phyloP scores from a whole-genome alignment of 73 alveolate species.

The Durusdinium trenchii region DNA sequence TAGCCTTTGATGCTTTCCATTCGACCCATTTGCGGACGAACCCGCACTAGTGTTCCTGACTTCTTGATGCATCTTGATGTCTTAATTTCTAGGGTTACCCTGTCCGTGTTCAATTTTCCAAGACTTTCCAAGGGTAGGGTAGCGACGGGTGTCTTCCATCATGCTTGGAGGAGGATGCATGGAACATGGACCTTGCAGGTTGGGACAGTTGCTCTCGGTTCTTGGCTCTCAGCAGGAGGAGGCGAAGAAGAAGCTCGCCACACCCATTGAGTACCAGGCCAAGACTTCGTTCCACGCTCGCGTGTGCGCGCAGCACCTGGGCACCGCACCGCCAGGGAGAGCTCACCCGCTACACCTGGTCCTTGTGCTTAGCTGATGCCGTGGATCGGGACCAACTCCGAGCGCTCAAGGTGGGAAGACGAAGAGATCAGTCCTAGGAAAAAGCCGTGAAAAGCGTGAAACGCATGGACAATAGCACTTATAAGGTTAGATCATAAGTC shows the following conservation, averaged over 20 bases:
- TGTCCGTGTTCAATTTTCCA: background rate
- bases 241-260: slow-evolving; percentile 58
- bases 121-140: background rate
- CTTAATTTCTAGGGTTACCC: no score
- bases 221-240: slow-evolving; percentile 38
- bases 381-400: slow-evolving; percentile 81
- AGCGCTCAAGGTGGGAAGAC: slow-evolving; percentile 42
- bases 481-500: no score
- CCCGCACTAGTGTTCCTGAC: no score
- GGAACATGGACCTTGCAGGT: background rate
- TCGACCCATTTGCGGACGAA: no score
- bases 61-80: no score
- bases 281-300: background rate
- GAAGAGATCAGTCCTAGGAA: no score
- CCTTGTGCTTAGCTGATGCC: slow-evolving; percentile 82
- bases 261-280: slow-evolving; percentile 89
- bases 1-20: no score
- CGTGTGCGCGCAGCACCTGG: background rate
- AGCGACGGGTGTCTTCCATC: background rate
- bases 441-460: no score
- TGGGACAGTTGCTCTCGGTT: background rate
- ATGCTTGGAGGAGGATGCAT: background rate
- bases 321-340: slow-evolving; percentile 47
- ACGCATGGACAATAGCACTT: no score
- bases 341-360: slow-evolving; percentile 88